These are phyloP conservation scores for Rhodotorula graminis DNA, from an alignment of 768 basidiomycete genomes.

Conservation along the genomic window DNA sequence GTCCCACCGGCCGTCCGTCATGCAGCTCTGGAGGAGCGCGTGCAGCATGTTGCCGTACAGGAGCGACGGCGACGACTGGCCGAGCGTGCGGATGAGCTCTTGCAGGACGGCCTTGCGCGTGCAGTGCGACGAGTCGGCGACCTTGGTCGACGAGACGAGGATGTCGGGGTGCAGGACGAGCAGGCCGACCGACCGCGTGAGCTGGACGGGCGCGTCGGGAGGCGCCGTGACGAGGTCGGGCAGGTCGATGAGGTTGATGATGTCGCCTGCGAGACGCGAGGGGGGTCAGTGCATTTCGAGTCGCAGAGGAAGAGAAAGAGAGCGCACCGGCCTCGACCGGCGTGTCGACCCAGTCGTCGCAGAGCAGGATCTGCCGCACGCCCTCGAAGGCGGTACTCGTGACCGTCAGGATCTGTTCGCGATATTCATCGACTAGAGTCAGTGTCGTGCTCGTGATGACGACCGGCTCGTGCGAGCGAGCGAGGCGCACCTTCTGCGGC, in stretches of 20 bases:
- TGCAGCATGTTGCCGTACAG: constrained; percentile 89
- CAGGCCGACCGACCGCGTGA: constrained; percentile 6
- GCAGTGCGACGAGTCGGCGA: constrained; percentile 78
- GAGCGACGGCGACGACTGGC: constrained; percentile 51
- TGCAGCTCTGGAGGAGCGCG: constrained; percentile 77
- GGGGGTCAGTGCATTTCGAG: neutral
- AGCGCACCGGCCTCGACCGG: constrained; percentile 58
- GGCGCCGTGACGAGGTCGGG: constrained; percentile 46
- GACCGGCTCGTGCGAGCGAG: rapidly evolving
- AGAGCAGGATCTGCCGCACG: constrained; percentile 57
- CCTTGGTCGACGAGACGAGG: constrained; percentile 81
- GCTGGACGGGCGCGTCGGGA: constrained; percentile 43
- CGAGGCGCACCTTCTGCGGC: constrained; percentile 5
- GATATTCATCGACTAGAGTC: too few species aligned
- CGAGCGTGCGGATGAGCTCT: constrained; percentile 54
- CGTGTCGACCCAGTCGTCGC: constrained; percentile 71
- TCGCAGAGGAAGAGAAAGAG: neutral
- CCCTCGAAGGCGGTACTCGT: constrained; percentile 47
- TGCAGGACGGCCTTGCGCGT: constrained; percentile 75
- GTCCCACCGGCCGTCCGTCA: constrained; percentile 49
- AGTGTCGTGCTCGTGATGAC: neutral
- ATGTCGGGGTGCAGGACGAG: constrained; percentile 87
- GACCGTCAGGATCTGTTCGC: constrained; percentile 55
- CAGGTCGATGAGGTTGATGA: constrained; percentile 67
- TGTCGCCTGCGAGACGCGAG: constrained; percentile 58